phyloP scores from a whole-genome alignment of 352 stramenopile genomes.

The Globisporangium cederbergense region DNA sequence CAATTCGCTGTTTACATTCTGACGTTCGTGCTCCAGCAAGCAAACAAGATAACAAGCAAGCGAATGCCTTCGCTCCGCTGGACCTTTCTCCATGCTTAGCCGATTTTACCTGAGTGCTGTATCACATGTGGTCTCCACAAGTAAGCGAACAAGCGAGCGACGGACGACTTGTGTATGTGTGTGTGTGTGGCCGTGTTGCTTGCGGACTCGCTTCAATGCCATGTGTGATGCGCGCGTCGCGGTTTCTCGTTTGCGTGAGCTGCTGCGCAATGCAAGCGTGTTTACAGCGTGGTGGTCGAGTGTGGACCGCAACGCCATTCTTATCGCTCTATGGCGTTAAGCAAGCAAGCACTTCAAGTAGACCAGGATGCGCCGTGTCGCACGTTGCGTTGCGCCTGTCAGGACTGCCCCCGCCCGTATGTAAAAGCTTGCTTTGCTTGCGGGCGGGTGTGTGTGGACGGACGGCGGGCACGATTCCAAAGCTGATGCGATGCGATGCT shows the following conservation, averaged over 20 bases:
- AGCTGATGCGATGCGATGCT: not conserved
- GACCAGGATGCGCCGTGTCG: not conserved
- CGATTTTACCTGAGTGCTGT: too few relatives aligned
- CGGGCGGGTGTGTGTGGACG: not conserved
- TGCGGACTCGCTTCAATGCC: not conserved
- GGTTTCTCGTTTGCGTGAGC: not conserved
- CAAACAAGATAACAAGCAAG: too few relatives aligned
- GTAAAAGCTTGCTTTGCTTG: constrained; percentile 1
- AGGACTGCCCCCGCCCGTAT: not conserved
- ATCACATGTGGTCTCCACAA: too few relatives aligned
- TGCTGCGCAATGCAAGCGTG: not conserved
- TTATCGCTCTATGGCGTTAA: not conserved
- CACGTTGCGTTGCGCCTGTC: constrained; percentile 4
- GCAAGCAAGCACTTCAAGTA: not conserved
- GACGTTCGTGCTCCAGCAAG: too few relatives aligned
- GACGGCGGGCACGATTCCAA: not conserved
- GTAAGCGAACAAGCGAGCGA: too few relatives aligned
- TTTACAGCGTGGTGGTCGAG: not conserved
- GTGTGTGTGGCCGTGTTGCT: too few relatives aligned
- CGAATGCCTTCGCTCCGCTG: too few relatives aligned
- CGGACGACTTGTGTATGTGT: too few relatives aligned
- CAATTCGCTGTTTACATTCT: too few relatives aligned
- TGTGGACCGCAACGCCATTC: not conserved
- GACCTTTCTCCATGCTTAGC: too few relatives aligned
- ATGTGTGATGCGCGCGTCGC: not conserved